Evolutionary conservation across 305 asterid genomes (phyloP).

Genomic region (Fraxinus baroniana): DNA sequence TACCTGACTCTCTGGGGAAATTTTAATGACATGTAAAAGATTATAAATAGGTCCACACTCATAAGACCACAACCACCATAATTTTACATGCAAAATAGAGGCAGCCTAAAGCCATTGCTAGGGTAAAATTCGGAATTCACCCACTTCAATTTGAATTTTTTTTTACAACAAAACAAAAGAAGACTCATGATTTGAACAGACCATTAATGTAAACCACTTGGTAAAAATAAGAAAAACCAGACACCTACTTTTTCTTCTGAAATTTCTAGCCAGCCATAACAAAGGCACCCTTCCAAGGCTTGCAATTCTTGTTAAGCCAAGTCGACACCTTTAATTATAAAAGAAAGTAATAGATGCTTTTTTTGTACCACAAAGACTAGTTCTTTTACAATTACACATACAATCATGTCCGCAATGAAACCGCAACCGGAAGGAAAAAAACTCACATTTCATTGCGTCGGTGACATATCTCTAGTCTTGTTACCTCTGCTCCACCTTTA

Average conservation of each 20-base stretch:
- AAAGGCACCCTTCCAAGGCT: neutral
- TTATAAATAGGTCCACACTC: neutral
- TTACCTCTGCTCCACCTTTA: constrained; percentile 44
- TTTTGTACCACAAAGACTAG: neutral
- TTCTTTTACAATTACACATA: neutral
- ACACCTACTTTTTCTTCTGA: neutral
- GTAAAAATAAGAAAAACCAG: neutral
- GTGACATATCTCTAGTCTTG: constrained; percentile 73
- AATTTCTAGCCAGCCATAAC: neutral
- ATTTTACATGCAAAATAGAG: neutral
- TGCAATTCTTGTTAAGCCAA: neutral
- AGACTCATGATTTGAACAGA: neutral
- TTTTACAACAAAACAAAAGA: neutral
- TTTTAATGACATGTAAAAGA: neutral
- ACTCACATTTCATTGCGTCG: constrained; percentile 66
- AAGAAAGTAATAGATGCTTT: neutral
- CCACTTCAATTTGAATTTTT: neutral
- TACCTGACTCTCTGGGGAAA: too few species aligned
- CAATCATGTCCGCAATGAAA: neutral
- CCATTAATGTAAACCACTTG: neutral
- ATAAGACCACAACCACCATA: neutral
- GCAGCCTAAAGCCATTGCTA: neutral
- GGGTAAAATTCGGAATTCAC: neutral
- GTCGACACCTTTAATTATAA: neutral
- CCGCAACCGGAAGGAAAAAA: constrained; percentile 8